Evolutionary conservation across 768 basidiomycete species (phyloP).

Genomic region (Calocybe cyanea): DNA sequence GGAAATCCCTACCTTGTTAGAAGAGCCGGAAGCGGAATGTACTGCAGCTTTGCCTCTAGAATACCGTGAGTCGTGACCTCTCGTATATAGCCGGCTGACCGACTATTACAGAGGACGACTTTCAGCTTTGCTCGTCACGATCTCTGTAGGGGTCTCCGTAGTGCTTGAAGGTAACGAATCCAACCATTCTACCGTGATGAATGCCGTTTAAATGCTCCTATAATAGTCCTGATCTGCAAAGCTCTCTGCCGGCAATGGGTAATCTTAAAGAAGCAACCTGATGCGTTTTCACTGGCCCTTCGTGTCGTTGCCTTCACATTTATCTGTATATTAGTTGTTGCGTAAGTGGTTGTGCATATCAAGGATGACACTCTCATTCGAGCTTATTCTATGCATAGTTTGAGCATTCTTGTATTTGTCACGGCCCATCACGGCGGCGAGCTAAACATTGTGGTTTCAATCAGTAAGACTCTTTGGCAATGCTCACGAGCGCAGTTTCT

Average conservation of each 20-base stretch:
- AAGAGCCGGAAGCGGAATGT: slow-evolving; percentile 22
- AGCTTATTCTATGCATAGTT: slow-evolving; percentile 5
- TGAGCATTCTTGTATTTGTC: slow-evolving; percentile 22
- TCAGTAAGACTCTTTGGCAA: slow-evolving; percentile 6
- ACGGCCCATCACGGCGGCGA: slow-evolving; percentile 15
- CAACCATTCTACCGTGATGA: no score
- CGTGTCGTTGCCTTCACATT: slow-evolving; percentile 21
- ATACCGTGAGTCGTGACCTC: not conserved
- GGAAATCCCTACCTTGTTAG: slow-evolving; percentile 9
- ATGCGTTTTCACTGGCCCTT: slow-evolving; percentile 18
- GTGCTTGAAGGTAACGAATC: slow-evolving; percentile 16
- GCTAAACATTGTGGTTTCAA: slow-evolving; percentile 21
- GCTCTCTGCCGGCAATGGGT: slow-evolving; percentile 20
- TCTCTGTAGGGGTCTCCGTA: slow-evolving; percentile 14
- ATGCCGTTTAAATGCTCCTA: not conserved
- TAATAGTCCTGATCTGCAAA: slow-evolving; percentile 16
- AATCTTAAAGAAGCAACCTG: slow-evolving; percentile 13
- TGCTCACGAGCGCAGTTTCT: not conserved
- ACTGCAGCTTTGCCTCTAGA: slow-evolving; percentile 18
- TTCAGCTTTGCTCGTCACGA: slow-evolving; percentile 14
- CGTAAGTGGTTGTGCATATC: slow-evolving; percentile 11
- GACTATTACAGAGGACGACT: slow-evolving; percentile 13
- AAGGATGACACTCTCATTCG: not conserved
- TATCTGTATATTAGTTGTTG: slow-evolving; percentile 19
- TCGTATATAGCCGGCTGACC: not conserved